These are phyloP conservation scores for Boletus eberwhitei DNA, from an alignment of 768 basidiomycete genomes.

Conservation along the genomic window DNA sequence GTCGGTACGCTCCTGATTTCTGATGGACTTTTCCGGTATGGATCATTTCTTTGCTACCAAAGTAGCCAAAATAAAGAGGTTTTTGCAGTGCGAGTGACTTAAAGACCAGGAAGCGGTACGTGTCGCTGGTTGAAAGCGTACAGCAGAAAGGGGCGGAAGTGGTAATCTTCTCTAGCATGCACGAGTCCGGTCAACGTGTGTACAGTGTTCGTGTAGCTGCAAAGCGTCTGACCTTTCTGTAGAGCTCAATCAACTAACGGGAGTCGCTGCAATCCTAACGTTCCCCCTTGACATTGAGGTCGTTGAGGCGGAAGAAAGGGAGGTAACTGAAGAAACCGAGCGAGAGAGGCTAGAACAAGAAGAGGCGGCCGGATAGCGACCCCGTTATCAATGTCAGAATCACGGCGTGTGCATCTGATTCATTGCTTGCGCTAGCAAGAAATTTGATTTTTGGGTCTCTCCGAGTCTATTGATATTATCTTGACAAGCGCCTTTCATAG, in stretches of 20 bases:
- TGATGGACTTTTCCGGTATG: constrained; percentile 88
- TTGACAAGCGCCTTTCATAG: constrained; percentile 57
- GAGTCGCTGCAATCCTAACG: constrained; percentile 92
- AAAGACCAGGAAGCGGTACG: constrained; percentile 74
- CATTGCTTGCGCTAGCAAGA: background rate
- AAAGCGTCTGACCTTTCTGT: constrained; percentile 7
- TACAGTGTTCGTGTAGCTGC: constrained; percentile 5
- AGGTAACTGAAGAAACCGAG: constrained; percentile 51
- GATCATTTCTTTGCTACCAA: background rate
- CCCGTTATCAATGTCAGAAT: background rate
- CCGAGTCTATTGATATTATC: background rate
- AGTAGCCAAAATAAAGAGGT: background rate
- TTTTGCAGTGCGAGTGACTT: constrained; percentile 73
- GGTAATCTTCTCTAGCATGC: constrained; percentile 98
- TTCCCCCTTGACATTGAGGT: constrained; percentile 96
- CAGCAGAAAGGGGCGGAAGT: constrained; percentile 89
- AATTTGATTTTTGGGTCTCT: background rate
- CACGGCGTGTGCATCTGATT: background rate
- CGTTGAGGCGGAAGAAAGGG: constrained; percentile 88
- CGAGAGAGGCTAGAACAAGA: constrained; percentile 11
- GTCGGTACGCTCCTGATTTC: constrained; percentile 93
- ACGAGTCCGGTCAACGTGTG: constrained; percentile 97
- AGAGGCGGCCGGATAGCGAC: constrained; percentile 4
- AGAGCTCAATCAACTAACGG: constrained; percentile 97
- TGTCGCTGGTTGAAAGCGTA: constrained; percentile 84